Conservation (phyloP, 768 basidiomycete genomes). For the Psilocybe cubensis region DNA sequence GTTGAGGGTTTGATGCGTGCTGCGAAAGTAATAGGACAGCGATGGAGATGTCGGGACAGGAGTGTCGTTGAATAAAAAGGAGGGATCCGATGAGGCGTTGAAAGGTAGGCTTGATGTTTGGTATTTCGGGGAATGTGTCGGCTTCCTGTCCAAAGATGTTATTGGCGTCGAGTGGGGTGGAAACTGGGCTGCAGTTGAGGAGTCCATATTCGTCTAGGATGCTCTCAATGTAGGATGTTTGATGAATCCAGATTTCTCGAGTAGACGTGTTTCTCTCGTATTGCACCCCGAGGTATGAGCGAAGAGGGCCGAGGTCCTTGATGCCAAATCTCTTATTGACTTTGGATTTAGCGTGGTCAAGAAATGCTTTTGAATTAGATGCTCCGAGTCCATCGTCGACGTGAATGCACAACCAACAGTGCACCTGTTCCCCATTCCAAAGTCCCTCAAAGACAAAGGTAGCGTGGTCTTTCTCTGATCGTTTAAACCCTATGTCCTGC, state of each 20-base stretch:
- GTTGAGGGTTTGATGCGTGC: conserved; percentile 34
- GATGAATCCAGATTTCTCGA: conserved; percentile 30
- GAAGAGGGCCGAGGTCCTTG: conserved; percentile 26
- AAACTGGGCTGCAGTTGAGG: not conserved
- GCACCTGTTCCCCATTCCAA: not conserved
- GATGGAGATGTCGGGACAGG: conserved; percentile 43
- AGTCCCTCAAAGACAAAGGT: conserved; percentile 11
- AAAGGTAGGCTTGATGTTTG: conserved; percentile 25
- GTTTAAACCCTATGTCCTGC: conserved; percentile 16
- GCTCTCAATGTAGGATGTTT: conserved; percentile 22
- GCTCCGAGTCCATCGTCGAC: conserved; percentile 29
- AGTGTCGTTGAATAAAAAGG: conserved; percentile 28
- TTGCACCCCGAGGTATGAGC: conserved; percentile 24
- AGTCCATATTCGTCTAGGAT: not conserved
- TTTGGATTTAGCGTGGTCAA: conserved; percentile 12
- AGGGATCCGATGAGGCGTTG: conserved; percentile 30
- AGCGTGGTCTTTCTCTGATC: conserved; percentile 21
- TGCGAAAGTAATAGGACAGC: conserved; percentile 34
- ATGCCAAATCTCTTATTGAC: conserved; percentile 19
- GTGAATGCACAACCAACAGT: conserved; percentile 21
- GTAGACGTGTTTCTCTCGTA: conserved; percentile 11
- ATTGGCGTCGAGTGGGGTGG: conserved; percentile 29
- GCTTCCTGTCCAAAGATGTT: conserved; percentile 29
- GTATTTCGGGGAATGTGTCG: conserved; percentile 24
- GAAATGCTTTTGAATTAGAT: conserved; percentile 4